Percentiles rank a stretch among this genome's conserved stretches.
Evolutionary conservation across 2,329 filamentous ascomycete species (phyloP).

Genomic region (Zalaria obscura): DNA sequence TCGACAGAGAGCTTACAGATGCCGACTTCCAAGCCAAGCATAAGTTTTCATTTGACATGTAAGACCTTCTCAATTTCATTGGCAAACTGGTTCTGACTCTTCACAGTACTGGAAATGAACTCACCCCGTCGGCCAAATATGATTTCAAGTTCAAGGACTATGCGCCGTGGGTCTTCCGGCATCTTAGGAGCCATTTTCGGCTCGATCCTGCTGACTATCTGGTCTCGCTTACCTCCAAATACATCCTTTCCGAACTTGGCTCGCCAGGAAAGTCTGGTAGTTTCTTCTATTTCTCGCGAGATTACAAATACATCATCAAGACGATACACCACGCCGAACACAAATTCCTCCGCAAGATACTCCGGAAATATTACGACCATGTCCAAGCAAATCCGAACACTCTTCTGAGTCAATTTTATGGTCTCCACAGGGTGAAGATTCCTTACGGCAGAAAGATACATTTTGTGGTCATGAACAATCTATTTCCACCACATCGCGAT

Average conservation of each 20-base stretch:
- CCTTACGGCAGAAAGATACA: constrained; percentile 97
- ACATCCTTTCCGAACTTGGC: constrained; percentile 91
- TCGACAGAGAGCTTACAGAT: constrained; percentile 78
- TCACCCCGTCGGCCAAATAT: constrained; percentile 96
- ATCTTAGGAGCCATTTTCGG: constrained; percentile 72
- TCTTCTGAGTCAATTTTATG: constrained; percentile 93
- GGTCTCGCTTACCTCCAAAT: constrained; percentile 96
- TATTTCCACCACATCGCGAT: constrained; percentile 92
- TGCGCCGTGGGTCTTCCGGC: constrained; percentile 97
- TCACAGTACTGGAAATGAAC: constrained; percentile 75
- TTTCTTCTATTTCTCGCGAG: constrained; percentile 98
- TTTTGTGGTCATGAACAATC: constrained; percentile 99
- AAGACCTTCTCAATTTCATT: constrained; percentile 25
- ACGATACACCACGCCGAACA: constrained; percentile 95
- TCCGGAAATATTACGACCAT: constrained; percentile 88
- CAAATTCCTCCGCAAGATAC: constrained; percentile 69
- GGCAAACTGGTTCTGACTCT: constrained; percentile 1
- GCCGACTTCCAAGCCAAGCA: constrained; percentile 88
- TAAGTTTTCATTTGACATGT: constrained; percentile 99
- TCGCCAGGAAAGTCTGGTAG: constrained; percentile 97
- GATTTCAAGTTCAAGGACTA: constrained; percentile 99
- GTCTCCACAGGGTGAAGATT: constrained; percentile 93
- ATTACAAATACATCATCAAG: constrained; percentile 99
- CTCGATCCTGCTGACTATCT: constrained; percentile 95
- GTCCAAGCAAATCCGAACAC: constrained; percentile 92